Evolutionary conservation across 805 yeast species (phyloP), one percentile per base, ranked within the genome.

Genomic region (Cyberlindnera suaveolens): DNA sequence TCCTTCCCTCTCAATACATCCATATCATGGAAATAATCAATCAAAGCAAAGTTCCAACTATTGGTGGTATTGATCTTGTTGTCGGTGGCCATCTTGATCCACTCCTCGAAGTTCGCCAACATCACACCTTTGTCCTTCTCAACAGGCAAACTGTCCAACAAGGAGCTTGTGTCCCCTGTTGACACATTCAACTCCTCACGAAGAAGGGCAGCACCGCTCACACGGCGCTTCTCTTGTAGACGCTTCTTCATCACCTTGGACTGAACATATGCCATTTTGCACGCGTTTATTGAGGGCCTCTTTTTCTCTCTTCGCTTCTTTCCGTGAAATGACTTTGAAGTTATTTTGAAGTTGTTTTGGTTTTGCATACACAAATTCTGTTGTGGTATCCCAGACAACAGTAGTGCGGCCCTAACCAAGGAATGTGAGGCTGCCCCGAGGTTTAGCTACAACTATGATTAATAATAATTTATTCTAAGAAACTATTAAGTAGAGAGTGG

Each of bases 41-140:
- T 90, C 55, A 90, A 71, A 0, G 90, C 96, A 58, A 88, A 80
- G 53, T 85, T 83, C 96, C 96, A 90, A 56, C 93, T 80, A 61
- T 90, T 90, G 31, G 82, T 71, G 0, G 88, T 74, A 47, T 85
- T 90, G 66, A 89, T 87, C 60, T 85, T 88, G 51, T 85, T 86
- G 53, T 82, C 89, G 1, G 88, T 82, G 19, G 88, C 90, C 71
- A 85, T 73, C 47, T 80, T 79, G 67, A 85, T 81, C 93, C 95
- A 85, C 60, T 76, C 76, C 52, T 85, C 91, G 52, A 83, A 84
- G 53, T 56, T 57, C 20, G 47, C 49, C 31, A 42, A 43, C 66
- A 69, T 66, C 2, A 66, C 64, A 26, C 70, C 63, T 40, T 61
- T 61, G 43, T 68, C 66, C 40, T 53, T 55, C 31, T 54, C 55